Base-by-base conservation (phyloP, 371 early-diverging fungal species). In the Mucor mucedo region DNA sequence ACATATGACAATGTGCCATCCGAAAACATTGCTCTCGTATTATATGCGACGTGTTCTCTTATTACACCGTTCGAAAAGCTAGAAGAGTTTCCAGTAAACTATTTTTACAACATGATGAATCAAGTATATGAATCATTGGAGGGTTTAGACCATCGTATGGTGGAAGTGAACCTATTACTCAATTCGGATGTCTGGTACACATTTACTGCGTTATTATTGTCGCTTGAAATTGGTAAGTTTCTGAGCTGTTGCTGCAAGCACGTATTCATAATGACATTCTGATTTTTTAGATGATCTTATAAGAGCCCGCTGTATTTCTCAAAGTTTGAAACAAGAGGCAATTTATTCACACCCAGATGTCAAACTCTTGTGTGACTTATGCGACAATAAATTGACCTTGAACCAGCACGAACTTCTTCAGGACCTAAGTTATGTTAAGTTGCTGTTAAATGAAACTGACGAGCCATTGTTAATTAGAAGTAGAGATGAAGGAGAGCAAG, bases 271-370 rank as follows among this genome's bases (percentile, higher is more conserved):
- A 52, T 32, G 5, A 4, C 2, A 10, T 33, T 21, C 33, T 29
- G 28, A 13, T 42, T 4, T 50, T 21, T 21, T 54, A 75, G 75
- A 71, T 60, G 75, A 75, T 30, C 62, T 66, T 52, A 69, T 75
- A 14, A 57, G 72, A 44, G 69, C 63, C 40, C 35, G 52, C 16
- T n/a, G 21, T 4, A 71, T 75, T 21, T 33, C 47, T 21, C 27
- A 48, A 41, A 33, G 21, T 11, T 30, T 67, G 41, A 33, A 53
- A 38, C n/a, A 62, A 38, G n/a, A 29, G 5, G 30, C 16, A 29
- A 30, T 32, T 14, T 8, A 21, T 14, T 13, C 50, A 52, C 62
- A 62, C 58, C 63, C 63, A 53, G 68, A 67, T 54, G 58, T 67
- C 40, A 29, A 67, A 52, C 21, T 67, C 8, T 16, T 67, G 38